Conservation (phyloP, 2,329 filamentous ascomycete species). For the Aspergillus ruber region DNA sequence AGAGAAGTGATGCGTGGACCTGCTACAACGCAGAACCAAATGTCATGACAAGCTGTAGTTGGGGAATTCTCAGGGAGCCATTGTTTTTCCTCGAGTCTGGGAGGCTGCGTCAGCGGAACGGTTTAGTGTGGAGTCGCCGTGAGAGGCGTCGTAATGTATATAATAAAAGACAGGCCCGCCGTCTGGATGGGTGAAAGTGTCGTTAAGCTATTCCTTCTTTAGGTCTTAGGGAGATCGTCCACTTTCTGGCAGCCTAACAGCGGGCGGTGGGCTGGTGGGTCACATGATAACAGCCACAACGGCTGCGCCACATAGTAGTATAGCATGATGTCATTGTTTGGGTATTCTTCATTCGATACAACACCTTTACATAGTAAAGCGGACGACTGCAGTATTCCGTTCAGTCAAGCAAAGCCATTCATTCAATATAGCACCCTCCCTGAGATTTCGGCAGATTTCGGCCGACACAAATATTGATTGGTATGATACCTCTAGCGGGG, state of each 20-base stretch:
- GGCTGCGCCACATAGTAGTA: not conserved
- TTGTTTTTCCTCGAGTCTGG: constrained; percentile 6
- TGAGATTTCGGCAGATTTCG: too few species aligned
- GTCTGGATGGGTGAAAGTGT: not conserved
- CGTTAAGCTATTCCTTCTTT: not conserved
- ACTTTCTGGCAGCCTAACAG: not conserved
- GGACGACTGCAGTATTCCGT: too few species aligned
- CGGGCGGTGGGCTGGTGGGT: not conserved
- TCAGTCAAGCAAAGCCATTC: too few species aligned
- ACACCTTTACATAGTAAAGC: too few species aligned
- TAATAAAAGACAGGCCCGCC: not conserved
- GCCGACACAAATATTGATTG: too few species aligned
- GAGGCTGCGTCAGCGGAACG: not conserved
- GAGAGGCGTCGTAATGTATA: not conserved
- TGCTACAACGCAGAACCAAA: constrained; percentile 12
- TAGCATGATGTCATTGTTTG: not conserved
- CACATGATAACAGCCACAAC: not conserved
- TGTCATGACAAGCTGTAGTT: constrained; percentile 16
- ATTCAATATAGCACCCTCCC: too few species aligned
- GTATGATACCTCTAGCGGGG: too few species aligned
- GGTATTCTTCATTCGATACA: too few species aligned
- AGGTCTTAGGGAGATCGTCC: not conserved
- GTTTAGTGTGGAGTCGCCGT: not conserved
- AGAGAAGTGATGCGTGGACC: constrained; percentile 14
- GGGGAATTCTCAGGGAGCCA: constrained; percentile 11